Evolutionary conservation across 2,329 filamentous ascomycete genomes (phyloP).

Genomic region (Colletotrichum sp.): DNA sequence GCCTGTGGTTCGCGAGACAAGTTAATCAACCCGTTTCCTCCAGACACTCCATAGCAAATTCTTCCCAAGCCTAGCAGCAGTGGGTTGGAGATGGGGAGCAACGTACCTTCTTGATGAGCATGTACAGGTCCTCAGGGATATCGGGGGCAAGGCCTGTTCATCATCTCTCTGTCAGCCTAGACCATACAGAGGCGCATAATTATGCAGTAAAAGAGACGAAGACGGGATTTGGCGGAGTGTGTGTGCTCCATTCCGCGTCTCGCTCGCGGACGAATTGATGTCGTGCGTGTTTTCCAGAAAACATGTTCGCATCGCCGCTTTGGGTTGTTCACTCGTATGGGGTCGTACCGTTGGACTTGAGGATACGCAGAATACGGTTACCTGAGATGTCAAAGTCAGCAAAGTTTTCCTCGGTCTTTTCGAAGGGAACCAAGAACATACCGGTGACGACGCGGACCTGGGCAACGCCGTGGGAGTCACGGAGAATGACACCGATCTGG

Average conservation of each 20-base stretch:
- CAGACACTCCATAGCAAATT: neutral
- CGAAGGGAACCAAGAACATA: conserved; percentile 52
- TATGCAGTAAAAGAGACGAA: conserved; percentile 21
- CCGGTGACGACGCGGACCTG: conserved; percentile 98
- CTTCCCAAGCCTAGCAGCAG: neutral
- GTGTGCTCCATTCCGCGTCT: neutral
- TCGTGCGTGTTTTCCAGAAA: neutral
- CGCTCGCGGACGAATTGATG: conserved; percentile 6
- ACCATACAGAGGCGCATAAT: conserved; percentile 83
- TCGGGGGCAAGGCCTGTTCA: conserved; percentile 93
- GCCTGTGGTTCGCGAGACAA: conserved; percentile 60
- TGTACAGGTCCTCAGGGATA: conserved; percentile 99
- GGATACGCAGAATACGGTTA: conserved; percentile 99
- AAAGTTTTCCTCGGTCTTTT: neutral
- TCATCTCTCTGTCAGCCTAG: conserved; percentile 92
- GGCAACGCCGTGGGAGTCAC: conserved; percentile 97
- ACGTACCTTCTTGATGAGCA: conserved; percentile 98
- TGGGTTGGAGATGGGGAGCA: neutral
- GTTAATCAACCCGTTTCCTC: neutral
- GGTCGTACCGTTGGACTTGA: conserved; percentile 94
- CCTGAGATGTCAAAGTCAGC: conserved; percentile 61
- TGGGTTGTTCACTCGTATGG: conserved; percentile 32
- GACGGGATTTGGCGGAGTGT: neutral
- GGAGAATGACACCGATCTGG: conserved; percentile 98
- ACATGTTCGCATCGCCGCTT: conserved; percentile 8